Evolutionary conservation across 2,329 filamentous ascomycete species (phyloP), one percentile per base, ranked within the genome.

Genomic region (Neonectria sp.): DNA sequence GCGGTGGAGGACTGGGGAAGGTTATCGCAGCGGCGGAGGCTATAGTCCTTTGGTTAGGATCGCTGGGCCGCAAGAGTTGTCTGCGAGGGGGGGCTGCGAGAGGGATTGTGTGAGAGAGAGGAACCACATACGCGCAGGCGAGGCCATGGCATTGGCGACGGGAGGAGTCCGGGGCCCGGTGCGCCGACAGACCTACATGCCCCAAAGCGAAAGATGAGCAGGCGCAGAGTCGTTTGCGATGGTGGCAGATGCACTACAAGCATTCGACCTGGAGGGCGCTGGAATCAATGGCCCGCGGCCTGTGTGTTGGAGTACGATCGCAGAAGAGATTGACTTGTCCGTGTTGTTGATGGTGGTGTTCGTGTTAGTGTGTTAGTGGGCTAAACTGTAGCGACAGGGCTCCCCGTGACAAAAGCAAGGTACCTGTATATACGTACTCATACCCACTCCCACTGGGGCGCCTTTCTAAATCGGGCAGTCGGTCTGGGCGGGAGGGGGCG

Each of bases 111-210:
- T 12, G 17, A 40, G 37, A 40, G 46, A 57, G 49, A 51, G 35
- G 63, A 55, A 67, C 59, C 45, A 76, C 77, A 55, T 75, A 79
- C 77, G 68, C 64, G 73, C 63, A 65, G 71, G 69, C 52, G 71
- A 69, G 63, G 75, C 69, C 75, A 79, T 79, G 69, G 71, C 73
- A 69, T 69, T 49, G 52, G 35, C 46, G 24, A 33, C 59, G 61
- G 60, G 67, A 65, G 67, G 61, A 62, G 55, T 73, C 64, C 65
- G 63, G 68, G 49, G 57, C 71, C 69, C 60, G 59, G 67, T 63
- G 63, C 68, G 65, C 69, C 68, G 55, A 56, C 55, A 40, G 63
- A 59, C 40, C 63, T 69, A 68, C 71, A 71, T 70, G 59, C 64
- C 69, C 67, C 60, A 56, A 65, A 57, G 33, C 17, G 29, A 27